These are phyloP conservation scores for Flaveria sonorensis DNA, from an alignment of 129 eudicot species.

Conservation along the genomic window DNA sequence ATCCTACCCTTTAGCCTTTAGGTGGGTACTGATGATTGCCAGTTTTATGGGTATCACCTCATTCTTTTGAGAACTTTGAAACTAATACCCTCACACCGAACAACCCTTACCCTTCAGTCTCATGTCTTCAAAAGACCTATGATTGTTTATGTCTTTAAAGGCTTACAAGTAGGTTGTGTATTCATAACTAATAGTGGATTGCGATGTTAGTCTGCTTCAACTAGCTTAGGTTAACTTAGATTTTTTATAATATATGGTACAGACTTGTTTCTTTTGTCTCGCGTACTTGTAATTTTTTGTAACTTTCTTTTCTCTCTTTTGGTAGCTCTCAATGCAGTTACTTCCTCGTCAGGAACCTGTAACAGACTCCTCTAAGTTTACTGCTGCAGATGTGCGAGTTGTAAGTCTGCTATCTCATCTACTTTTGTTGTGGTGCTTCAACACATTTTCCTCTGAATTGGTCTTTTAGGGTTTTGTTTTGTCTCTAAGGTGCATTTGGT, in stretches of 20 bases:
- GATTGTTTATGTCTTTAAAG: neutral
- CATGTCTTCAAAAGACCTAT: neutral
- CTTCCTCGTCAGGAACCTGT: conserved; percentile 80
- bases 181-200: neutral
- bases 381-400: conserved; percentile 98
- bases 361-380: conserved; percentile 73
- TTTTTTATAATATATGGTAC: neutral
- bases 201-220: neutral
- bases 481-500: neutral
- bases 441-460: neutral
- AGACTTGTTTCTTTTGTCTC: neutral
- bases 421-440: conserved; percentile 1
- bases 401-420: conserved; percentile 48
- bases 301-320: neutral
- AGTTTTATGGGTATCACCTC: neutral
- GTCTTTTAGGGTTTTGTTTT: neutral
- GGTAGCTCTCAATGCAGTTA: conserved; percentile 37
- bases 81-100: neutral
- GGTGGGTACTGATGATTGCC: neutral
- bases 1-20: neutral
- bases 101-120: neutral
- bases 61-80: neutral
- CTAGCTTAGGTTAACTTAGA: neutral
- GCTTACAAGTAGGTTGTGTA: neutral
- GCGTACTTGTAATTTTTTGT: neutral